phyloP scores from a whole-genome alignment of 495 filamentous ascomycete species.

The Talaromyces trachyspermus region DNA sequence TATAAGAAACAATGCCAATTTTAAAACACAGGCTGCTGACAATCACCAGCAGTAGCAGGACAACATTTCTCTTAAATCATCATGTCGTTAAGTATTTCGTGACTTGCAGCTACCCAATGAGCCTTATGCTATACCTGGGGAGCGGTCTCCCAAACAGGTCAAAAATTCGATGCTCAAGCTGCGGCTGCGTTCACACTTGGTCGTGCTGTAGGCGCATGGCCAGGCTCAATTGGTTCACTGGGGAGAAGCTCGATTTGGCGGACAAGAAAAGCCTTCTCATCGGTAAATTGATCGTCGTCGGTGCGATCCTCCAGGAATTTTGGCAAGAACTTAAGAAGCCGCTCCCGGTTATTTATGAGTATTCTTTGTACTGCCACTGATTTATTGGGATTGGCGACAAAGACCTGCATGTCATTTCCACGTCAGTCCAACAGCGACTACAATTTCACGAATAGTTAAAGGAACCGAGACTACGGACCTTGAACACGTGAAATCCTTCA shows the following conservation, averaged over 20 bases:
- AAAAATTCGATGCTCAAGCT: constrained; percentile 5
- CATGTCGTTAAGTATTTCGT: neutral
- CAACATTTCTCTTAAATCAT: neutral
- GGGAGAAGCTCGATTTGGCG: constrained; percentile 85
- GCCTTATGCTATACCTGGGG: too few species aligned
- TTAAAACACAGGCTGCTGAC: neutral
- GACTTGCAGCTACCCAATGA: too few species aligned
- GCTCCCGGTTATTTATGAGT: constrained; percentile 89
- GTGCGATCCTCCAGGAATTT: constrained; percentile 91
- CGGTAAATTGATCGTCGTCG: constrained; percentile 97
- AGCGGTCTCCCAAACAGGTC: too few species aligned
- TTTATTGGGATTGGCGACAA: constrained; percentile 96
- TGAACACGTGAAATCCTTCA: constrained; percentile 98
- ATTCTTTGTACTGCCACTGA: constrained; percentile 90
- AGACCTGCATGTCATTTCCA: constrained; percentile 51
- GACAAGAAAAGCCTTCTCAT: constrained; percentile 93
- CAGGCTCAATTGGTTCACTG: constrained; percentile 51
- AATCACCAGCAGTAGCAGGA: neutral
- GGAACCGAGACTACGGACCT: constrained; percentile 43
- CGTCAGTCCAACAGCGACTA: constrained; percentile 21
- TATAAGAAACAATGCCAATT: too few species aligned
- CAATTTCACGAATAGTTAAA: too few species aligned
- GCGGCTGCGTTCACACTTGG: constrained; percentile 30
- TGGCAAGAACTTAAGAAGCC: constrained; percentile 77
- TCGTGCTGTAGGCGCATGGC: constrained; percentile 21